Base-by-base conservation (phyloP, 1,284 basidiomycete species). In the Phylloporus sp. region DNA sequence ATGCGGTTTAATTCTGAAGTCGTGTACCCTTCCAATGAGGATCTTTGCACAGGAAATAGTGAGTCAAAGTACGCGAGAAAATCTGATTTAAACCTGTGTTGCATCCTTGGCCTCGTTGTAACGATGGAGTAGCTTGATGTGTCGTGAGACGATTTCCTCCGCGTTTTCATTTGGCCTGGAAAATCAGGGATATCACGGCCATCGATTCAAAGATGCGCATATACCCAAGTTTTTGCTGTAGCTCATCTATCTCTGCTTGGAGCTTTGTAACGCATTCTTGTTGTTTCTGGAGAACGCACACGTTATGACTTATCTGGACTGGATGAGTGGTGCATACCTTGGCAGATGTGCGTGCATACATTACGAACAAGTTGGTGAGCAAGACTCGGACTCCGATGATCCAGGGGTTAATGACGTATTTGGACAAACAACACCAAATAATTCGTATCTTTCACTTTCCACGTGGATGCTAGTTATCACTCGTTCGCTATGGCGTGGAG, bases 41-140 rank as follows among this genome's bases (percentile, higher is more conserved):
- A 81, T 74, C 80, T 80, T 66, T 53, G 32, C 32, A 43, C 47
- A 53, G 57, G 45, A 32, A 35, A 61, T 25, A 37, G 8, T 8
- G 15, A 52, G 10, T 72, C n/a, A 70, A 66, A 27, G 3, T 49
- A 32, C 35, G 15, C 11, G 43, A 55, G 37, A 61, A 32, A 55
- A 66, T 52, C 29, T 47, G 60, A 5, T 17, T 19, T 52, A 64
- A 62, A 88, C 92, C 86, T 94, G 92, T 1, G 92, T 84, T 4
- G 91, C 92, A 74, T 94, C 93, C 75, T 94, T 94, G 10, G 91
- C 87, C 76, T 94, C 93, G 70, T 94, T 94, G 72, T 94, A 94
- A 58, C 81, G 83, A 75, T 94, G 92, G 35, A 94, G 79, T 6
- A 92, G 82, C 70, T 87, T 87, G 77, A 93, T 93, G 73, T 94